Percentiles rank a stretch among this genome's conserved stretches.
phyloP scores from a whole-genome alignment of 352 stramenopile genomes.

The Pythium brachiatum region DNA sequence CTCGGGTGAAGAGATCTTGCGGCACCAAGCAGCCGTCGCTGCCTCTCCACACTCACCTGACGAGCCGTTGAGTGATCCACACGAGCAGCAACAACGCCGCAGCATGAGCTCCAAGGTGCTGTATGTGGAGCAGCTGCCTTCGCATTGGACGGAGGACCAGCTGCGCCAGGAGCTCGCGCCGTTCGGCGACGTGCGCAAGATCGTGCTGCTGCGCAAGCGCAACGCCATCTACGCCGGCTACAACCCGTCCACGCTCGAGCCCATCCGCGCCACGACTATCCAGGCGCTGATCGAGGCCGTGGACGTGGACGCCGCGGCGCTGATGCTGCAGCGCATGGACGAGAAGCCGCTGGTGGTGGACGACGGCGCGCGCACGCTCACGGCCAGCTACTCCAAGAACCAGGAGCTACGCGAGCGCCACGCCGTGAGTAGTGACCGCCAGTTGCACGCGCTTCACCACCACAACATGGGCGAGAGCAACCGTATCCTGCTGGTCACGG shows the following conservation, averaged over 20 bases:
- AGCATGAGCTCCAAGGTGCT: conserved; percentile 48
- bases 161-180: conserved; percentile 30
- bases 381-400: conserved; percentile 55
- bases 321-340: conserved; percentile 29
- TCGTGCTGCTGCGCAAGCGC: conserved; percentile 50
- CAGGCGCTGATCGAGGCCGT: conserved; percentile 48
- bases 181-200: conserved; percentile 33
- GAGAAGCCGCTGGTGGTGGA: conserved; percentile 28
- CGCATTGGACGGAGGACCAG: conserved; percentile 42
- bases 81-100: not conserved
- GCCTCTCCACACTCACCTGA: not conserved
- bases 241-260: conserved; percentile 34
- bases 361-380: conserved; percentile 18
- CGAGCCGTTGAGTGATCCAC: not conserved
- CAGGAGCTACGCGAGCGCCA: conserved; percentile 50
- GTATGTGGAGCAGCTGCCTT: conserved; percentile 47
- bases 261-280: conserved; percentile 31
- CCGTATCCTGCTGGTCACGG: conserved; percentile 62
- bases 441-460: conserved; percentile 6
- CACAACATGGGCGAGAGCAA: conserved; percentile 30
- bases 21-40: conserved; percentile 1
- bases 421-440: conserved; percentile 7
- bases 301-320: conserved; percentile 30
- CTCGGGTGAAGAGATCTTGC: conserved; percentile 15
- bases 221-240: conserved; percentile 50